These are phyloP conservation scores for Gynandropsis gynandra DNA, from an alignment of 345 rosid species.

Conservation along the genomic window DNA sequence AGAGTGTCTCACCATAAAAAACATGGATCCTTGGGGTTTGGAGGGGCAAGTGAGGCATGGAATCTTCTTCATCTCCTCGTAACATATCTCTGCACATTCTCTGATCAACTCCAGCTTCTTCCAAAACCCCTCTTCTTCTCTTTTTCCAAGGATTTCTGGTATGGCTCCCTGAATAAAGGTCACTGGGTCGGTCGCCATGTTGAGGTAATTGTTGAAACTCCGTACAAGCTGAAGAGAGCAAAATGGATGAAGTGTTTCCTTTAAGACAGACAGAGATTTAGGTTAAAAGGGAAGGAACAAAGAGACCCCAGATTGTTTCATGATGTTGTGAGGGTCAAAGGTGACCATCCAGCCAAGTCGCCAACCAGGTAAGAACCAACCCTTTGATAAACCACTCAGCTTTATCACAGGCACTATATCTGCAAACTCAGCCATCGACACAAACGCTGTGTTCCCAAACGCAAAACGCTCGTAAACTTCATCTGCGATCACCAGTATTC, in stretches of 20 bases:
- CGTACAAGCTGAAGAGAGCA: constrained; percentile 34
- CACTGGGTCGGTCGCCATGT: constrained; percentile 32
- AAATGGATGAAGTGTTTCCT: no score
- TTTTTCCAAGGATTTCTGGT: constrained; percentile 31
- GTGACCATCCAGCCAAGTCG: constrained; percentile 71
- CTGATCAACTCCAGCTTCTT: constrained; percentile 17
- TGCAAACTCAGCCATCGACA: constrained; percentile 66
- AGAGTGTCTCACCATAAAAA: constrained; percentile 30
- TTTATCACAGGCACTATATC: constrained; percentile 49
- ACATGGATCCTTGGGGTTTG: constrained; percentile 36
- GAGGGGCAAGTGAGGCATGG: constrained; percentile 35
- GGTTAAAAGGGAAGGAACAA: no score
- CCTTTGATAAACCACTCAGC: constrained; percentile 56
- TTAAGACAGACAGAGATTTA: no score
- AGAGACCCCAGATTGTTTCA: constrained; percentile 50
- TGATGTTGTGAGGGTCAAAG: constrained; percentile 46
- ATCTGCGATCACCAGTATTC: constrained; percentile 56
- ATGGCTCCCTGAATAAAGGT: constrained; percentile 50
- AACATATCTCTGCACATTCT: constrained; percentile 31
- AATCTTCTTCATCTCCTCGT: constrained; percentile 26
- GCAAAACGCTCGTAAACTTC: constrained; percentile 49
- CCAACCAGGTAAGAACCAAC: constrained; percentile 85
- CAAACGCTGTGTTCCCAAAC: constrained; percentile 49
- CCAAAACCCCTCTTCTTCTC: constrained; percentile 28
- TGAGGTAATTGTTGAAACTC: constrained; percentile 26